Percentiles rank a stretch among this genome's conserved stretches.
Conservation (phyloP, 495 filamentous ascomycete species). For the Xylaria venustula region DNA sequence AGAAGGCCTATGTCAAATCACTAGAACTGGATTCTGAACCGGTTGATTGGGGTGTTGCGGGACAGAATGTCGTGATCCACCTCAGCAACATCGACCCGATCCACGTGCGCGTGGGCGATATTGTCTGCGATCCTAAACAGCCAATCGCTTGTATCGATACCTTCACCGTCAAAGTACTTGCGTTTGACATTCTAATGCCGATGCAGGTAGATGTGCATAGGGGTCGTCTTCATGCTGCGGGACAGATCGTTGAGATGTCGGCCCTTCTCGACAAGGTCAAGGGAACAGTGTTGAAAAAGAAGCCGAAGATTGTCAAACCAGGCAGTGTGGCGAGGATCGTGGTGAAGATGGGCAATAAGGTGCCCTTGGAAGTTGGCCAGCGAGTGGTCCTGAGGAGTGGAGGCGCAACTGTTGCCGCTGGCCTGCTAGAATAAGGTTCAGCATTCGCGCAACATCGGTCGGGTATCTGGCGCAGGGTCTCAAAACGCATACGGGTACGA, state of each 20-base stretch:
- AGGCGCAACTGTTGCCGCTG: slow-evolving; percentile 83
- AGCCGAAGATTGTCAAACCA: slow-evolving; percentile 77
- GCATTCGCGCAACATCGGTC: neutral
- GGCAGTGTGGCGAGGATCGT: slow-evolving; percentile 61
- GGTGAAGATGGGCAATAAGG: slow-evolving; percentile 71
- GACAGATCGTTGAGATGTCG: slow-evolving; percentile 66
- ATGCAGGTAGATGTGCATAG: slow-evolving; percentile 86
- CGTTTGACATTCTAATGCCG: slow-evolving; percentile 85
- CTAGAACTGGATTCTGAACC: slow-evolving; percentile 71
- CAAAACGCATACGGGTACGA: no score
- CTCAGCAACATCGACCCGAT: slow-evolving; percentile 81
- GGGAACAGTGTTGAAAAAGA: slow-evolving; percentile 72
- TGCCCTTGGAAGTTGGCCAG: slow-evolving; percentile 75
- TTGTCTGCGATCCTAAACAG: slow-evolving; percentile 67
- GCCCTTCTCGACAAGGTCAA: slow-evolving; percentile 74
- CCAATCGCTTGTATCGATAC: slow-evolving; percentile 66
- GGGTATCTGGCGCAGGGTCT: neutral
- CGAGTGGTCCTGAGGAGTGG: slow-evolving; percentile 77
- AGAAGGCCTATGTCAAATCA: slow-evolving; percentile 74
- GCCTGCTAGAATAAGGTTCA: slow-evolving; percentile 60
- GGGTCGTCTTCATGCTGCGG: slow-evolving; percentile 77
- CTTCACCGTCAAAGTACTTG: slow-evolving; percentile 80
- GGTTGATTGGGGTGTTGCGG: slow-evolving; percentile 91
- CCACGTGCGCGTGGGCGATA: slow-evolving; percentile 79
- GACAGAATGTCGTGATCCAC: slow-evolving; percentile 82